Evolutionary conservation across 2,329 filamentous ascomycete genomes (phyloP).

Genomic region (Cladosporium sp.): DNA sequence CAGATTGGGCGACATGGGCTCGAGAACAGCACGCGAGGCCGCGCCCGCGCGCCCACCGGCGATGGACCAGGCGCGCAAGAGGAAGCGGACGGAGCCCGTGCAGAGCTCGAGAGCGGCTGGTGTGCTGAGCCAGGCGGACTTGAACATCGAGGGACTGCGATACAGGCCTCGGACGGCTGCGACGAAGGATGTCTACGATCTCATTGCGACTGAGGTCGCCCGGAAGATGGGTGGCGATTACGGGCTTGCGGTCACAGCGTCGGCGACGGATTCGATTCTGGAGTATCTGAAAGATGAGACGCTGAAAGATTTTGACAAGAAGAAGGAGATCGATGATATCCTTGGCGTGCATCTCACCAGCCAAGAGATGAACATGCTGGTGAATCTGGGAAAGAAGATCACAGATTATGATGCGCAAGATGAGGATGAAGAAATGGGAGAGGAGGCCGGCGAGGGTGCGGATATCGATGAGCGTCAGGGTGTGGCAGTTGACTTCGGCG

Average conservation of each 20-base stretch:
- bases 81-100: slow-evolving; percentile 66
- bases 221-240: slow-evolving; percentile 89
- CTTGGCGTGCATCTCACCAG: slow-evolving; percentile 73
- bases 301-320: slow-evolving; percentile 95
- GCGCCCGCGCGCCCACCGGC: slow-evolving; percentile 59
- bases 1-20: slow-evolving; percentile 92
- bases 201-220: slow-evolving; percentile 87
- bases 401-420: slow-evolving; percentile 97
- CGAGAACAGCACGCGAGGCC: slow-evolving; percentile 68
- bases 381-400: slow-evolving; percentile 97
- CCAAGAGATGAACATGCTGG: slow-evolving; percentile 93
- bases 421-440: slow-evolving; percentile 81
- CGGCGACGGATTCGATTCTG: slow-evolving; percentile 84
- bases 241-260: slow-evolving; percentile 82
- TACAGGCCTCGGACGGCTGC: slow-evolving; percentile 89
- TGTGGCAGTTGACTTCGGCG: slow-evolving; percentile 95
- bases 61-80: slow-evolving; percentile 68
- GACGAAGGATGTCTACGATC: slow-evolving; percentile 86
- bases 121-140: slow-evolving; percentile 76
- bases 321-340: slow-evolving; percentile 93
- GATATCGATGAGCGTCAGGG: slow-evolving; percentile 92
- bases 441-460: slow-evolving; percentile 56
- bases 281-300: slow-evolving; percentile 93
- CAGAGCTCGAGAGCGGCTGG: slow-evolving; percentile 63
- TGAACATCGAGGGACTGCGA: slow-evolving; percentile 81